Base-by-base conservation (phyloP, 768 basidiomycete species). In the Tulasnella sp. region DNA sequence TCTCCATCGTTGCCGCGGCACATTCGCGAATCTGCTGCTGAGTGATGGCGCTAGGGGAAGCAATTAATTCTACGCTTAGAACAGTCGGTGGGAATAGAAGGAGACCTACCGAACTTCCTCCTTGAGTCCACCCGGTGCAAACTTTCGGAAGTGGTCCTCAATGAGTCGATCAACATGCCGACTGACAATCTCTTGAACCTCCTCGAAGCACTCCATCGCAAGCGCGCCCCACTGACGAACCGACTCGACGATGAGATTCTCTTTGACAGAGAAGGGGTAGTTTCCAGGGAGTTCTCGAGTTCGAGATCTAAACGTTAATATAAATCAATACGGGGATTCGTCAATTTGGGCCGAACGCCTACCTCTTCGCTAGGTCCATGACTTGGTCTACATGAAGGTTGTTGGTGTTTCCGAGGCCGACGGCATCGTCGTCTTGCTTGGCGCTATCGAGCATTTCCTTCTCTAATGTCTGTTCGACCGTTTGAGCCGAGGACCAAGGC, bases 251-350 rank as follows among this genome's bases (percentile, higher is more conserved):
- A 80, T 81, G 56, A 76, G 42, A 31, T 81, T 74, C 0, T 86
- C 87, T 71, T 91, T 91, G 18, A 89, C 82, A 0, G 90, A 90
- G 19, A 87, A 88, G 0, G 91, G 90, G 0, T 90, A 92, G 80
- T 88, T 88, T 19, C 89, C 90, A 0, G 92, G 92, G 0, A 94
- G 87, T 81, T 94, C 92, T 2, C 93, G 89, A 0, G 92, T 91
- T 4, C 90, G 88, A 0, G 92, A 89, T n/a, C 93, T 94, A 79
- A 40, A 74, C 19, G 72, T 31, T 21, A 48, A 46, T 12, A 12
- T 19, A 0, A 27, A 5, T 79, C 8, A 76, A 42, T 46, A 16
- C 36, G 68, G 14, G n/a, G 21, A 5, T 27, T 19, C 2, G 12
- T n/a, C 52, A 74, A 18, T 21, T 16, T 39, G 1, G 24, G 18